Evolutionary conservation across 1,139 yeast genomes (phyloP).

Genomic region (Arxiozyma telluris): DNA sequence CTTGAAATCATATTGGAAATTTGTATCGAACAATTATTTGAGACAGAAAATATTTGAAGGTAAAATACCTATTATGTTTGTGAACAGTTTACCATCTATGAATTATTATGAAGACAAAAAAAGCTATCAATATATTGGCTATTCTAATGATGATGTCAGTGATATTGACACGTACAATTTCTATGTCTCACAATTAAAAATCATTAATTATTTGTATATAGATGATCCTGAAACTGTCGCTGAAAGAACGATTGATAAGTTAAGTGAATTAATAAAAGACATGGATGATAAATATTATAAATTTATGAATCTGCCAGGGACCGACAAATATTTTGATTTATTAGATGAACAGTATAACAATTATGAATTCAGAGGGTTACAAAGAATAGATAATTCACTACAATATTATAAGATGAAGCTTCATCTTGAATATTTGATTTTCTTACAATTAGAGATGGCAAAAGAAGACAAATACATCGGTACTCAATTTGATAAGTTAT

Average conservation of each 20-base stretch:
- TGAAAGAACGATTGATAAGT: background rate
- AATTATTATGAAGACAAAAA: background rate
- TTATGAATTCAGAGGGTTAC: background rate
- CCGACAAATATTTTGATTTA: background rate
- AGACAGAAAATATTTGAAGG: conserved; percentile 22
- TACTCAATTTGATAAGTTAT: background rate
- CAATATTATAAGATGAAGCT: conserved; percentile 15
- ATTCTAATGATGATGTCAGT: background rate
- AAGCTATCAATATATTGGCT: background rate
- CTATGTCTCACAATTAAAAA: background rate
- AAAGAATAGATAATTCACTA: background rate
- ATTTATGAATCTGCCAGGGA: background rate
- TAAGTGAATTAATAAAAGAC: background rate
- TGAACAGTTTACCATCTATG: background rate
- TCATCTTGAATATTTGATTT: conserved; percentile 12
- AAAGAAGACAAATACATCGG: conserved; percentile 11
- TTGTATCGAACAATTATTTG: conserved; percentile 19
- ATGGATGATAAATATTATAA: background rate
- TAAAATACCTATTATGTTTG: conserved; percentile 12
- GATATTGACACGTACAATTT: conserved; percentile 1
- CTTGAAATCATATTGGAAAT: conserved; percentile 19
- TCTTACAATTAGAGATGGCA: conserved; percentile 16
- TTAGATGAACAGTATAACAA: background rate
- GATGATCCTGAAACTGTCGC: background rate
- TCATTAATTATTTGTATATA: background rate